Percentiles rank a stretch among this genome's conserved stretches.
phyloP scores from a whole-genome alignment of 2,329 filamentous ascomycete species.

The Pseudofabraea citricarpa region DNA sequence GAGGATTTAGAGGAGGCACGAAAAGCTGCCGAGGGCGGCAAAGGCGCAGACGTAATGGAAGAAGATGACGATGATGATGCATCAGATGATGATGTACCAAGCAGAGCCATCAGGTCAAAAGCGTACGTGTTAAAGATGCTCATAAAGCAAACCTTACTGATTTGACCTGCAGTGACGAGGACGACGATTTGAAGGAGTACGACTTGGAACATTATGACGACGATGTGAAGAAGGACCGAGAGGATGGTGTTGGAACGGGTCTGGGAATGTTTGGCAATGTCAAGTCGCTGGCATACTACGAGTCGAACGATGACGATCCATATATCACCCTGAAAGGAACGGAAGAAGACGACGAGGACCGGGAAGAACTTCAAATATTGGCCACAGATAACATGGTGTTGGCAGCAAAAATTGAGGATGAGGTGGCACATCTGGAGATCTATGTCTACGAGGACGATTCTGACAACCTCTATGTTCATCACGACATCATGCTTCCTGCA shows the following conservation, averaged over 20 bases:
- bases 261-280: conserved; percentile 95
- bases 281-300: conserved; percentile 89
- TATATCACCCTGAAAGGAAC: conserved; percentile 84
- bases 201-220: conserved; percentile 95
- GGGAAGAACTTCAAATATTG: conserved; percentile 89
- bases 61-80: conserved; percentile 31
- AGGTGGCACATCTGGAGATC: conserved; percentile 92
- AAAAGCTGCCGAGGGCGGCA: conserved; percentile 25
- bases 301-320: conserved; percentile 89
- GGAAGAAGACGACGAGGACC: conserved; percentile 67
- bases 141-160: too few species aligned
- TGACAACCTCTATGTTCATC: conserved; percentile 97
- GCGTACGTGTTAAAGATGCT: conserved; percentile 37
- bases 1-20: conserved; percentile 67
- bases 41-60: conserved; percentile 29
- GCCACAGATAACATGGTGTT: conserved; percentile 90
- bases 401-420: conserved; percentile 91
- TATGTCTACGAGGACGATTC: conserved; percentile 95
- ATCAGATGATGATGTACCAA: conserved; percentile 20
- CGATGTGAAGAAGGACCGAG: conserved; percentile 63
- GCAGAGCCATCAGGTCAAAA: conserved; percentile 31
- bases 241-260: conserved; percentile 52
- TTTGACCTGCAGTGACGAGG: conserved; percentile 50
- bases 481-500: conserved; percentile 98
- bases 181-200: conserved; percentile 93